Evolutionary conservation across 805 yeast genomes (phyloP).

Genomic region (Vanderwaltozyma verrucispora): DNA sequence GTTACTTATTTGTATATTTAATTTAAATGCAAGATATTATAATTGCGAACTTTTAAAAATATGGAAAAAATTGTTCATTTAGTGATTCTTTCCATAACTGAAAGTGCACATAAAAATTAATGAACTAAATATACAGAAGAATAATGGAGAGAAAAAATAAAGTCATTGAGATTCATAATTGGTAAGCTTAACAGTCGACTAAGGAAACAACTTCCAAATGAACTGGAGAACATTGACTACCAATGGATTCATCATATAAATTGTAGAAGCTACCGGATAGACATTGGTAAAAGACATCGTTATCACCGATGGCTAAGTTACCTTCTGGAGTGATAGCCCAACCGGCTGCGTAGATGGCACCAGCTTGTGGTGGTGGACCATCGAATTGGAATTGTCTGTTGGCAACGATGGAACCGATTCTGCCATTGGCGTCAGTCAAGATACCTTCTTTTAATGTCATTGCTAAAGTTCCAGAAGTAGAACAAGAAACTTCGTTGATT

Average conservation of each 20-base stretch:
- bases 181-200: conserved; percentile 34
- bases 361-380: conserved; percentile 72
- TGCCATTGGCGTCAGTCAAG: conserved; percentile 44
- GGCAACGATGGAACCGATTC: conserved; percentile 63
- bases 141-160: too few species aligned
- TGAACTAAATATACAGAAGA: conserved; percentile 1
- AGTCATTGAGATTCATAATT: not conserved
- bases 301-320: conserved; percentile 48
- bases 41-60: too few species aligned
- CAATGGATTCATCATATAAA: conserved; percentile 47
- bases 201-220: conserved; percentile 41
- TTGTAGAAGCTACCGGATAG: conserved; percentile 58
- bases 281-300: conserved; percentile 53
- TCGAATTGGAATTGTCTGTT: conserved; percentile 72
- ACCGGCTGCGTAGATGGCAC: conserved; percentile 53
- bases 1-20: too few species aligned
- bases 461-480: conserved; percentile 33
- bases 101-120: conserved; percentile 1
- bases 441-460: conserved; percentile 41
- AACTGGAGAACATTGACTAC: conserved; percentile 47
- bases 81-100: not conserved
- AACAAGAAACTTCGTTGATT: conserved; percentile 17
- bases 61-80: too few species aligned
- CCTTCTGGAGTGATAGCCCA: conserved; percentile 48
- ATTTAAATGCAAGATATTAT: too few species aligned